Evolutionary conservation across 2,329 filamentous ascomycete species (phyloP).

Genomic region (Passalora sequoiae): DNA sequence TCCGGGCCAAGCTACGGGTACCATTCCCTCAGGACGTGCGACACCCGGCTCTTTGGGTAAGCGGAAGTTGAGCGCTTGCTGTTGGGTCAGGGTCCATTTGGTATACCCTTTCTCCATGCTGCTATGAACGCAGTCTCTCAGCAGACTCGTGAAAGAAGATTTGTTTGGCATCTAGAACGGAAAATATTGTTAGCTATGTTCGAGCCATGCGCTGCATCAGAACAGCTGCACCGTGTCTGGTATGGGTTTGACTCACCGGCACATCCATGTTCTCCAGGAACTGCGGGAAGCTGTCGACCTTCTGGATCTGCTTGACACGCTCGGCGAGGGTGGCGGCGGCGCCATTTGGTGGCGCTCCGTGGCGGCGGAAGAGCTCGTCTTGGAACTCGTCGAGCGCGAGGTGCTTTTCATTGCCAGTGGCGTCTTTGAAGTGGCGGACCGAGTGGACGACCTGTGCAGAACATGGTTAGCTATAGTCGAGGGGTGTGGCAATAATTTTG

Average conservation of each 20-base stretch:
- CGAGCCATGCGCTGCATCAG: too few relatives aligned
- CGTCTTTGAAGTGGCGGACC: constrained; percentile 1
- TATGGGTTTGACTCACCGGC: neutral
- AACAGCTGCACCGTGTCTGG: too few relatives aligned
- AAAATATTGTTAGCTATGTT: too few relatives aligned
- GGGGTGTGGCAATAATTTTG: too few relatives aligned
- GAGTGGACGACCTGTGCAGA: constrained; percentile 15
- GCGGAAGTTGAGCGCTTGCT: constrained; percentile 17
- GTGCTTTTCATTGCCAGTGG: constrained; percentile 3
- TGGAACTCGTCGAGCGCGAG: constrained; percentile 14
- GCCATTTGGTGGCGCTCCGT: constrained; percentile 20
- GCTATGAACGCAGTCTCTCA: constrained; percentile 15
- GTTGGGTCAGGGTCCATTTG: constrained; percentile 17
- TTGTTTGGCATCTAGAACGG: too few relatives aligned
- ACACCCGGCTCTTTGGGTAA: constrained; percentile 17
- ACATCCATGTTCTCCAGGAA: constrained; percentile 20
- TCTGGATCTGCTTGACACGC: constrained; percentile 18
- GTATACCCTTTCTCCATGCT: constrained; percentile 21
- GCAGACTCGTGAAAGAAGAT: constrained; percentile 18
- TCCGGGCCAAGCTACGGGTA: neutral
- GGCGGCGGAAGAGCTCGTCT: constrained; percentile 19
- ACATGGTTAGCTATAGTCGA: too few relatives aligned
- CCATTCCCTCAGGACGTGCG: constrained; percentile 3
- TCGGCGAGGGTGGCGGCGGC: constrained; percentile 18
- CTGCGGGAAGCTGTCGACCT: constrained; percentile 16